These are phyloP conservation scores for Gymnopus androsaceus DNA, from an alignment of 1,284 basidiomycete species.

Conservation along the genomic window DNA sequence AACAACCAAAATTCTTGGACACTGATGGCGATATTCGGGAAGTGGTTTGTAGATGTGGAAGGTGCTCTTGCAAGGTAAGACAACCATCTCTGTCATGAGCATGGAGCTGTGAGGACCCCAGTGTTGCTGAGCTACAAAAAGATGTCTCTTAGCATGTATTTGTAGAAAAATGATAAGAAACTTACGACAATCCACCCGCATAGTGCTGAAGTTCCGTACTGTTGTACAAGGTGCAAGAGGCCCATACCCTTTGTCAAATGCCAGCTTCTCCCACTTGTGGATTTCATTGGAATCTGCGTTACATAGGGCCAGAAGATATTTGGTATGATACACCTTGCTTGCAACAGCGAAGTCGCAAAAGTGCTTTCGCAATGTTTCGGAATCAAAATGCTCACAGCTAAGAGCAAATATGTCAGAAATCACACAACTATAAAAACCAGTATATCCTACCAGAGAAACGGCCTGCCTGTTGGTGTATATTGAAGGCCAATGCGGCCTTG, in stretches of 20 bases:
- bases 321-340: background rate
- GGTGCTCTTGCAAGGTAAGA: background rate
- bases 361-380: background rate
- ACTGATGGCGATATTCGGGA: background rate
- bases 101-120: background rate
- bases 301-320: background rate
- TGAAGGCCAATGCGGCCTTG: background rate
- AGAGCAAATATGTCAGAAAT: background rate
- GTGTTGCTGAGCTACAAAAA: background rate
- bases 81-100: background rate
- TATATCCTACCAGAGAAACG: background rate
- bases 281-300: background rate
- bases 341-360: background rate
- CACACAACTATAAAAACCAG: background rate
- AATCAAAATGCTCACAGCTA: background rate
- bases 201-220: background rate
- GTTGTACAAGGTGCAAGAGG: background rate
- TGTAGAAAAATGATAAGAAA: background rate
- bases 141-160: background rate
- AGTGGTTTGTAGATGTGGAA: background rate
- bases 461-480: background rate
- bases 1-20: background rate
- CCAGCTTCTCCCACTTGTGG: background rate
- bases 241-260: background rate
- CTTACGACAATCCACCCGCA: background rate